Evolutionary conservation across 805 yeast species (phyloP), one percentile per base, ranked within the genome.

Genomic region (Metschnikowia henanensis): DNA sequence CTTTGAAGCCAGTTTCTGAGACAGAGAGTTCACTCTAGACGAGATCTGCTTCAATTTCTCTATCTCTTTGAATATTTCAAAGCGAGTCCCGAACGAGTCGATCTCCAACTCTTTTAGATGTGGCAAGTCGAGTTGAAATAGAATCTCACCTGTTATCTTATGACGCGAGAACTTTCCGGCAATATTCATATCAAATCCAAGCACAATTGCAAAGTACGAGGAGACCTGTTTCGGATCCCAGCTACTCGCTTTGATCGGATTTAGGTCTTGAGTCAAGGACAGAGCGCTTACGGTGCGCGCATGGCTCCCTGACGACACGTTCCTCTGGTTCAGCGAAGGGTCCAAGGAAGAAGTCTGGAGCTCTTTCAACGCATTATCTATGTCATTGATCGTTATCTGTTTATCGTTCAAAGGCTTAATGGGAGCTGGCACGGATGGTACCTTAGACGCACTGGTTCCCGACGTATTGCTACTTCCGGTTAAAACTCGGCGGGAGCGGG

Each of bases 181-280:
- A n/a, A 85, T 79, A 20, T 75, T 79, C 43, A 75, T 63, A 50
- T 88, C 95, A 57, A 88, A 88, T 6, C 94, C 94, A 30, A 81
- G 65, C 21, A 72, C 72, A n/a, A 64, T 50, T 1, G 81, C 75
- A 57, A 94, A 88, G 62, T 88, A 88, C 6, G 83, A 76, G 1
- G 86, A 77, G 1, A 94, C 98, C 56, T 94, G 91, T 41, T 80
- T 79, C 0, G 98, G 94, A 0, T 88, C 70, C 99, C 99, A 94
- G 9, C 66, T 58, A 30, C 62, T 62, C 4, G 79, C 87, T 31
- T 72, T 68, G 21, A 64, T 57, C 1, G 83, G 81, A 44, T 77
- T 68, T 35, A 81, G 59, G 26, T 61, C 55, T 36, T 55, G 55
- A 7, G 56, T 52, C 21, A 58, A 34, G 17, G 48, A 32, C 56